Base-by-base conservation (phyloP, 176 grass and related monocot genomes). In the Zoysia pacifica region DNA sequence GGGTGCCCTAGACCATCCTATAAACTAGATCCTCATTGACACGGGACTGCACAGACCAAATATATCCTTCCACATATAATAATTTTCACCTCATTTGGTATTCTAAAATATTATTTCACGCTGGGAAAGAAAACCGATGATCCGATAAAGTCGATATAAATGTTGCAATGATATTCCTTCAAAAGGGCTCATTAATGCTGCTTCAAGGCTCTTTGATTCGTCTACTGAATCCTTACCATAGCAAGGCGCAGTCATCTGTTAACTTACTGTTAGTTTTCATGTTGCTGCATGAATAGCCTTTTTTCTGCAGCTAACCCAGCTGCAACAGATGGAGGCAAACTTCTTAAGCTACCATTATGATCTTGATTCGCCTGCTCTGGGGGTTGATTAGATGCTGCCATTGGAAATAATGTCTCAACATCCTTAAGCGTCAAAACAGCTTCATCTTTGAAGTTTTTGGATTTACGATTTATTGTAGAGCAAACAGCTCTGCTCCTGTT, bases 281-380 rank as follows among this genome's bases (percentile, higher is more conserved):
- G 51, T 54, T 64, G 74, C 67, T 84, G 86, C 71, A 85, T 69
- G 45, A 91, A 10, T 77, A 72, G 85, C 92, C 90, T 94, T 86
- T 78, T 83, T 87, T 98, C 85, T 85, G 95, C 95, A 73, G 95
- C 92, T 40, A 94, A 58, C 41, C 95, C 88, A 46, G 95, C 92
- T 52, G 95, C 95, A 79, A 94, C 90, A 52, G 86, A 86, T 48
- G 95, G 90, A n/a, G 90, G 83, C 43, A 93, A 86, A 90, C 89
- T 77, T 63, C 92, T 82, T 56, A 98, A 79, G 46, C 88, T 87
- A 73, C 70, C 83, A 20, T 19, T 73, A 10, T 84, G 70, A 72
- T 62, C 44, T 48, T 86, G 65, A 66, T 81, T 59, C 10, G 48
- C 86, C 16, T 73, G 76, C 89, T 87, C 84, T 37, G 20, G 40